phyloP scores from a whole-genome alignment of 495 filamentous ascomycete genomes.

The Coniosporium apollinis region DNA sequence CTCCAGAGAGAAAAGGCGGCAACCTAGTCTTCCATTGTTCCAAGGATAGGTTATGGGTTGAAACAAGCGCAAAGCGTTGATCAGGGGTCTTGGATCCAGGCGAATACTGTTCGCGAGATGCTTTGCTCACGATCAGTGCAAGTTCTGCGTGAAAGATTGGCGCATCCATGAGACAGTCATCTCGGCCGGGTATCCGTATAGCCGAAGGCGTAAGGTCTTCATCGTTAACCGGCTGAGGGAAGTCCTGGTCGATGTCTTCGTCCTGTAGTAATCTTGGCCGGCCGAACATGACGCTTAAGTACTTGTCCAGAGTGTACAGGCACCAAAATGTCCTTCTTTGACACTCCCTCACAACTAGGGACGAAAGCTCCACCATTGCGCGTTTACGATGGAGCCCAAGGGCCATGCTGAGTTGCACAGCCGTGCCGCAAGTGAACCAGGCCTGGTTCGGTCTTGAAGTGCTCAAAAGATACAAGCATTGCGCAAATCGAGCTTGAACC shows the following conservation, averaged over 20 bases:
- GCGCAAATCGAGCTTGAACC: conserved; percentile 7
- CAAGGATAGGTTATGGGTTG: conserved; percentile 21
- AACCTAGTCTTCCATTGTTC: conserved; percentile 27
- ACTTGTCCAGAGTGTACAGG: conserved; percentile 38
- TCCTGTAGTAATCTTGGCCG: conserved; percentile 35
- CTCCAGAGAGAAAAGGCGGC: conserved; percentile 30
- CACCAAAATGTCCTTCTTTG: conserved; percentile 41
- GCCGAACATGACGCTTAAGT: conserved; percentile 39
- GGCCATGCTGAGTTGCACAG: conserved; percentile 6
- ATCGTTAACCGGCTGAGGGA: conserved; percentile 36
- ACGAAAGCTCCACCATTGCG: no score
- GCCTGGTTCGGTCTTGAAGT: conserved; percentile 8
- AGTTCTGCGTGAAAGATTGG: conserved; percentile 6
- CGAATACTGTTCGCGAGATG: conserved; percentile 3
- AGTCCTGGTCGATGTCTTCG: conserved; percentile 36
- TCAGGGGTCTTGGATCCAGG: neutral
- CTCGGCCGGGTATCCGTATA: neutral
- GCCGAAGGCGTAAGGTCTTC: conserved; percentile 28
- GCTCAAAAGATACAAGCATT: conserved; percentile 8
- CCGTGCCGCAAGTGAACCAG: conserved; percentile 9
- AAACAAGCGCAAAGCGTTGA: conserved; percentile 2
- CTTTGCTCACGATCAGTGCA: conserved; percentile 4
- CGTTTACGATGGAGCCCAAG: conserved; percentile 9
- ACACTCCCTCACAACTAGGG: conserved; percentile 8
- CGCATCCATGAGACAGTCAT: neutral